Evolutionary conservation across 148 eudicot species (phyloP), one percentile per base, ranked within the genome.

Genomic region (Persicaria tinctoria): DNA sequence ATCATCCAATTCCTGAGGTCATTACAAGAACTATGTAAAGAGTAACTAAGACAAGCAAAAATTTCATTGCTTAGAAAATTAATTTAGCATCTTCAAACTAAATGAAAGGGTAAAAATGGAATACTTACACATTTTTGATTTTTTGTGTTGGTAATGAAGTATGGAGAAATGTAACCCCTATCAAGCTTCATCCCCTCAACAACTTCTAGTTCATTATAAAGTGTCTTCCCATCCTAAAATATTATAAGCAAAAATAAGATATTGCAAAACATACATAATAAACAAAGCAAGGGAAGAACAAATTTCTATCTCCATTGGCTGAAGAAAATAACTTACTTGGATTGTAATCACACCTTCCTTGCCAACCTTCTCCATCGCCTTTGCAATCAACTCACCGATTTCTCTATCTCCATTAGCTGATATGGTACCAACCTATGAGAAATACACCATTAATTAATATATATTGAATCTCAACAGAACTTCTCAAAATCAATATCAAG

Each of bases 311-410:
- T 13, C n/a, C 18, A 54, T 3, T 13, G 14, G 14, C 17, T 6
- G 38, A 7, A 27, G 20, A 46, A 62, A 7, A 10, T 9, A 59
- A 77, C 88, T 74, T 83, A 90, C 94, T 54, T 84, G 81, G 78
- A 90, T 87, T 1, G 91, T 90, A 79, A 90, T 90, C 38, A 90
- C 94, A 73, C 93, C 93, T 70, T 89, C 94, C 77, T 88, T 90
- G 76, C 94, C 94, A 77, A 90, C 94, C 76, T 81, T 87, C 73
- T 90, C 94, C 94, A 90, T 90, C 45, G 94, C 94, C 79, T 88
- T 90, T 8, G 91, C 94, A 78, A 90, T 90, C 74, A 90, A 78
- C 83, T 87, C 91, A 75, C 94, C 94, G 53, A 90, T 87, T 76
- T 87, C 94, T 55, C 91, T 80, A 18, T 90, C 91, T 14, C 94